These are phyloP conservation scores for Globisporangium megalacanthum DNA, from an alignment of 352 stramenopile species.

Conservation along the genomic window DNA sequence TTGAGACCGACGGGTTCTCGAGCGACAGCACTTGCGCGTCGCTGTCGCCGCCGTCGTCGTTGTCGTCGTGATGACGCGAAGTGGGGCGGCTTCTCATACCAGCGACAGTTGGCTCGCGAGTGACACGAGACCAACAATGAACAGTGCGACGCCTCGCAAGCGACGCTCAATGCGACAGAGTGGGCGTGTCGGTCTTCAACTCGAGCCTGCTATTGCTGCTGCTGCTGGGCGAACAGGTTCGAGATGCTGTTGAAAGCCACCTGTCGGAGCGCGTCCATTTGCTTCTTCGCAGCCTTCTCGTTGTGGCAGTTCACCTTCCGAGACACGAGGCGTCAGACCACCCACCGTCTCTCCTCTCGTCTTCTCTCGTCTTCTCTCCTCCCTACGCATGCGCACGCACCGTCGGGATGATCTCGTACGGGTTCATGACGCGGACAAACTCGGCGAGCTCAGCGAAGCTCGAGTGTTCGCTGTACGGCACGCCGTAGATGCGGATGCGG, in stretches of 20 bases:
- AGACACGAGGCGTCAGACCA: background rate
- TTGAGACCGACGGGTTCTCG: constrained; percentile 15
- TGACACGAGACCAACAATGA: too few species aligned
- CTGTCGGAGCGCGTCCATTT: constrained; percentile 61
- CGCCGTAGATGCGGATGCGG: constrained; percentile 89
- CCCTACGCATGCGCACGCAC: constrained; percentile 25
- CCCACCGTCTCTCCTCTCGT: too few species aligned
- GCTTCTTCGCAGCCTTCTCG: constrained; percentile 58
- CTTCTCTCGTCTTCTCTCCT: too few species aligned
- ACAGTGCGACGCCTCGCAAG: too few species aligned
- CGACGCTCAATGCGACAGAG: too few species aligned
- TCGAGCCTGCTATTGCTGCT: constrained; percentile 11
- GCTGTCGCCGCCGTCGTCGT: background rate
- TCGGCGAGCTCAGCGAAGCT: constrained; percentile 94
- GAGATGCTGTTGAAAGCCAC: constrained; percentile 59
- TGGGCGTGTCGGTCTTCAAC: background rate
- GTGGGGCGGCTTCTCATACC: constrained; percentile 2
- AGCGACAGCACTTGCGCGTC: constrained; percentile 56
- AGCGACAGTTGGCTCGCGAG: background rate
- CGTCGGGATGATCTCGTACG: constrained; percentile 89
- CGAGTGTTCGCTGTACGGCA: constrained; percentile 97
- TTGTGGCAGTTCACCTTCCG: constrained; percentile 68
- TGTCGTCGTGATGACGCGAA: background rate
- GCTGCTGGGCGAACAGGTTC: constrained; percentile 39
- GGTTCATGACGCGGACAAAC: constrained; percentile 86